Percentiles rank a stretch among this genome's conserved stretches.
Conservation (phyloP, 257 asterid genomes). For the Parsonsia alboflavescens region DNA sequence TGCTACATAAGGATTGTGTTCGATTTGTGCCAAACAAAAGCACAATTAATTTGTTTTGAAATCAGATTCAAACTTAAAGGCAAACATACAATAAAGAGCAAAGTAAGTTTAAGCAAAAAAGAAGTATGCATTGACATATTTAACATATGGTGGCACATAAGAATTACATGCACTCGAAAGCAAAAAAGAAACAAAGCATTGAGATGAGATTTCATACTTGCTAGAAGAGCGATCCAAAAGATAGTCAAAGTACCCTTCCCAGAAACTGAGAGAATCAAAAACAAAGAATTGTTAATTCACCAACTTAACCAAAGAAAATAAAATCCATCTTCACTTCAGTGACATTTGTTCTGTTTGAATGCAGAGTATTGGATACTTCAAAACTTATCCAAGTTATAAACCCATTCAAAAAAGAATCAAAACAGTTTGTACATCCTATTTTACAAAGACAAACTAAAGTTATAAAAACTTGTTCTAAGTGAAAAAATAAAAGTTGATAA, state of each 20-base stretch:
- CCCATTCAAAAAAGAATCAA: neutral
- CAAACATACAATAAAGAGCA: neutral
- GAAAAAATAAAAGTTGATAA: neutral
- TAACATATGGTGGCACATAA: neutral
- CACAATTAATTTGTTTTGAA: neutral
- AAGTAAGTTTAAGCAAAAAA: neutral
- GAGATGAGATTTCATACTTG: conserved; percentile 44
- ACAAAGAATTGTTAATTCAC: conserved; percentile 1
- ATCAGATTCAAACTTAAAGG: neutral
- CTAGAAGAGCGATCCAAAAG: conserved; percentile 79
- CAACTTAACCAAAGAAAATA: neutral
- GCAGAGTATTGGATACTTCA: neutral
- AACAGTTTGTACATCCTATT: neutral
- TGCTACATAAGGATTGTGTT: neutral
- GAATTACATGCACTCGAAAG: neutral
- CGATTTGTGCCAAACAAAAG: neutral
- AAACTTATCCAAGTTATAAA: neutral
- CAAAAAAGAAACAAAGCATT: neutral
- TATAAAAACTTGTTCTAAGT: neutral
- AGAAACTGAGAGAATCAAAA: conserved; percentile 52
- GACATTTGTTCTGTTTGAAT: neutral
- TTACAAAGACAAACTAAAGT: neutral
- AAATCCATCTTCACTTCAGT: neutral
- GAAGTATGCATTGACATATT: neutral
- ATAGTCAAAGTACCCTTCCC: conserved; percentile 91